These are phyloP conservation scores for Lecanicillium sp. DNA, from an alignment of 2,329 filamentous ascomycete species.

Conservation along the genomic window DNA sequence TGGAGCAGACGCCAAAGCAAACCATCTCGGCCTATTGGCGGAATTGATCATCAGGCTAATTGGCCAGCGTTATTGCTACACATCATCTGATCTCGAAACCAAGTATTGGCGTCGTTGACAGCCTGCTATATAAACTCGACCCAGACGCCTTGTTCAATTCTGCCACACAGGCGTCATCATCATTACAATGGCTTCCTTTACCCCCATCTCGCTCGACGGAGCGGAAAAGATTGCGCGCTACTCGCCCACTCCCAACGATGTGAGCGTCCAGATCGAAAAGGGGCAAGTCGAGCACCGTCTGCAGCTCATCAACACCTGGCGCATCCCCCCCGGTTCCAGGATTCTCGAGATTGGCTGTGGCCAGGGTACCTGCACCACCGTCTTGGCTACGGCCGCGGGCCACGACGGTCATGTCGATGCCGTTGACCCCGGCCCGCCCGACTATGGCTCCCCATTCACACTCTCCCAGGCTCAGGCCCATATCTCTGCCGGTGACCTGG, in stretches of 20 bases:
- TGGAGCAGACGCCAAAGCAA: no score
- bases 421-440: conserved; percentile 43
- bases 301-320: conserved; percentile 29
- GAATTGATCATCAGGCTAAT: no score
- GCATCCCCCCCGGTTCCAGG: conserved; percentile 31
- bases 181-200: conserved; percentile 10
- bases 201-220: conserved; percentile 7
- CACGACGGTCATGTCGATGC: conserved; percentile 40
- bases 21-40: no score
- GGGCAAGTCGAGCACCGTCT: conserved; percentile 31
- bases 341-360: conserved; percentile 55
- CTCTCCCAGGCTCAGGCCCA: conserved; percentile 42
- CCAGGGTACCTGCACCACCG: conserved; percentile 51
- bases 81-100: no score
- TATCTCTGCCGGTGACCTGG: conserved; percentile 35
- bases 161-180: not conserved
- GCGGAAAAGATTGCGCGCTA: conserved; percentile 8
- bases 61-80: no score
- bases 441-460: conserved; percentile 46
- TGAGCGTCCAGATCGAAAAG: conserved; percentile 17
- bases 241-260: conserved; percentile 7
- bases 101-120: not conserved
- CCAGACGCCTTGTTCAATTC: not conserved
- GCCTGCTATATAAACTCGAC: not conserved
- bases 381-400: conserved; percentile 43